phyloP scores from a whole-genome alignment of 108 stramenopile genomes.

The Cyclotella sp. region DNA sequence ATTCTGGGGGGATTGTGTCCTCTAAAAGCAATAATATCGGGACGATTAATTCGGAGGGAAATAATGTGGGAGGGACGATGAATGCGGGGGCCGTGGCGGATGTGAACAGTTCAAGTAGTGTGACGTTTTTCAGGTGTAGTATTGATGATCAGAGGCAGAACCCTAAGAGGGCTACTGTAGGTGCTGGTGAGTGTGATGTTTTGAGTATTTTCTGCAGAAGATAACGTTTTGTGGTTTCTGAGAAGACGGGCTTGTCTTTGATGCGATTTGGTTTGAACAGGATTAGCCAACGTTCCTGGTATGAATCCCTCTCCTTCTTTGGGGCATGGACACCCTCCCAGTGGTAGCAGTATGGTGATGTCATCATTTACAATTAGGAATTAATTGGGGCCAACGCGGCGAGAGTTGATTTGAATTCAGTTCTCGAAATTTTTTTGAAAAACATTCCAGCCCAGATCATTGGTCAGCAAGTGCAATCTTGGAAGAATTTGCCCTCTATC shows the following conservation, averaged over 20 bases:
- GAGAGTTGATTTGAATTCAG: too few species aligned
- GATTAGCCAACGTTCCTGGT: slow-evolving; percentile 10
- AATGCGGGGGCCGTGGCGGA: slow-evolving; percentile 71
- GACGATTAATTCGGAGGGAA: background rate
- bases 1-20: slow-evolving; percentile 38
- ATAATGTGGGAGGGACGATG: slow-evolving; percentile 1
- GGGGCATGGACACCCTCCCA: slow-evolving; percentile 1
- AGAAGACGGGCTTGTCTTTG: background rate
- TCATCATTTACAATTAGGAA: slow-evolving; percentile 14
- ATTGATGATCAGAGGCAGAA: slow-evolving; percentile 57
- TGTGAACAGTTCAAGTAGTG: slow-evolving; percentile 73
- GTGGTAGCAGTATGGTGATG: slow-evolving; percentile 3
- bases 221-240: background rate
- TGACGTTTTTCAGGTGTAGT: slow-evolving; percentile 76
- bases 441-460: too few species aligned
- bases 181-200: slow-evolving; percentile 29
- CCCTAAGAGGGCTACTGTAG: slow-evolving; percentile 39
- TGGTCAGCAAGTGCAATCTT: too few species aligned
- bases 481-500: too few species aligned
- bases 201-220: background rate
- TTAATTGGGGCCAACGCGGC: background rate
- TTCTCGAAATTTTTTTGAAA: too few species aligned
- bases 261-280: background rate
- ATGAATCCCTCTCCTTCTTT: slow-evolving; percentile 17
- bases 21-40: slow-evolving; percentile 23